These are phyloP conservation scores for Pseudonitzschia delicatissima DNA, from an alignment of 108 stramenopile species.

Conservation along the genomic window DNA sequence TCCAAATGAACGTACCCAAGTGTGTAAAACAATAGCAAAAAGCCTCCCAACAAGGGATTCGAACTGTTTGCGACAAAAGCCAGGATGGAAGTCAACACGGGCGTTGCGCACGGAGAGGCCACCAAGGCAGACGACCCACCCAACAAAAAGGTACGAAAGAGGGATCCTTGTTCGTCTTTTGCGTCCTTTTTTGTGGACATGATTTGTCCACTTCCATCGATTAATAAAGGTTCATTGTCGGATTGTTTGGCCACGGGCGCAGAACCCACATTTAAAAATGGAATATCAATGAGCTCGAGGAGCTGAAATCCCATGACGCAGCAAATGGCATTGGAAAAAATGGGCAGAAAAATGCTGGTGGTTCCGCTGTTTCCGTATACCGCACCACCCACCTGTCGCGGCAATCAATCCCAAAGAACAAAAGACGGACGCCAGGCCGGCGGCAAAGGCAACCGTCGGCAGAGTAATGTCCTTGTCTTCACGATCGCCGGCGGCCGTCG, in stretches of 20 bases:
- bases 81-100: conserved; percentile 75
- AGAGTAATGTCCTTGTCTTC: conserved; percentile 54
- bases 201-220: conserved; percentile 30
- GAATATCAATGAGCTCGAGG: conserved; percentile 62
- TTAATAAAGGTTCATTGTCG: conserved; percentile 24
- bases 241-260: conserved; percentile 26
- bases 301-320: conserved; percentile 77
- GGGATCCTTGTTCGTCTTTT: conserved; percentile 34
- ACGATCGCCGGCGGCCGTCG: conserved; percentile 59
- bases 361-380: conserved; percentile 57
- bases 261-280: too few species aligned
- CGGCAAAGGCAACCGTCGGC: conserved; percentile 59
- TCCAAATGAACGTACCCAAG: conserved; percentile 33
- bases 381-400: conserved; percentile 56
- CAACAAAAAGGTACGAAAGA: conserved; percentile 71
- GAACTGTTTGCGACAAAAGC: conserved; percentile 71
- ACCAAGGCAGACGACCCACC: conserved; percentile 83
- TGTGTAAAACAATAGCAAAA: conserved; percentile 69
- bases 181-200: conserved; percentile 16
- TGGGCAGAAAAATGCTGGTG: conserved; percentile 35
- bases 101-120: conserved; percentile 80
- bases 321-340: conserved; percentile 59
- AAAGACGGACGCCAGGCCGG: conserved; percentile 74
- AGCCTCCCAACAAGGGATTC: conserved; percentile 51
- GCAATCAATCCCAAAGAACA: conserved; percentile 70